phyloP scores from a whole-genome alignment of 129 eudicot genomes.

The Apium graveolens region DNA sequence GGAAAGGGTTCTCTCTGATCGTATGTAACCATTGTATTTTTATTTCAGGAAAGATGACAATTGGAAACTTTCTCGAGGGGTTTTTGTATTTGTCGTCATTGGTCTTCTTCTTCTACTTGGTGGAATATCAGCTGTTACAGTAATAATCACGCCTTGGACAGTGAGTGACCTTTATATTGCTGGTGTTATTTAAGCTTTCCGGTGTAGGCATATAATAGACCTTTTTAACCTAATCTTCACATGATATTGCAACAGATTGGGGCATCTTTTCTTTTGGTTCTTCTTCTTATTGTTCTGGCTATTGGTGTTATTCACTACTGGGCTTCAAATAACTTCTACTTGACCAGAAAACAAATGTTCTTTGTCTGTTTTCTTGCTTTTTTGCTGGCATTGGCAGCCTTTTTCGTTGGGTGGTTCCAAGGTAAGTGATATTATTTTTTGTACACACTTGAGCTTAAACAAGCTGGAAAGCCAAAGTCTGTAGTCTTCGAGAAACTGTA shows the following conservation, averaged over 20 bases:
- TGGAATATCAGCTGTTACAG: conserved; percentile 86
- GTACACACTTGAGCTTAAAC: neutral
- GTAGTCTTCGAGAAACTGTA: neutral
- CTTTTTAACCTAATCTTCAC: conserved; percentile 3
- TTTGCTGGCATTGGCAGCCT: conserved; percentile 87
- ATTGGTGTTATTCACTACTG: conserved; percentile 94
- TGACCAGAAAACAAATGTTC: conserved; percentile 81
- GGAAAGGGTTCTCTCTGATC: neutral
- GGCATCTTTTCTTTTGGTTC: conserved; percentile 84
- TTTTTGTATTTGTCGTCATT: conserved; percentile 53
- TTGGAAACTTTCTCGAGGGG: conserved; percentile 92
- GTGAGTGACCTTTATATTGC: conserved; percentile 29
- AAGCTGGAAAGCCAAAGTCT: neutral
- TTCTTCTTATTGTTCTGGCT: conserved; percentile 80
- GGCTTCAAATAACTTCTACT: conserved; percentile 97
- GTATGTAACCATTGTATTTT: neutral
- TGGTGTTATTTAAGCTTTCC: neutral
- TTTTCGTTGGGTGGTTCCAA: conserved; percentile 83
- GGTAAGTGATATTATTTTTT: conserved; percentile 28
- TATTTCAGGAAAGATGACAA: conserved; percentile 89
- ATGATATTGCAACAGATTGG: conserved; percentile 65
- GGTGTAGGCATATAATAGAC: neutral
- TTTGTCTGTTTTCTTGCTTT: conserved; percentile 88
- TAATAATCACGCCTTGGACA: conserved; percentile 83
- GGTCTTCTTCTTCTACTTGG: conserved; percentile 90